These are phyloP conservation scores for Termitomyces sp. DNA, from an alignment of 768 basidiomycete genomes.

Conservation along the genomic window DNA sequence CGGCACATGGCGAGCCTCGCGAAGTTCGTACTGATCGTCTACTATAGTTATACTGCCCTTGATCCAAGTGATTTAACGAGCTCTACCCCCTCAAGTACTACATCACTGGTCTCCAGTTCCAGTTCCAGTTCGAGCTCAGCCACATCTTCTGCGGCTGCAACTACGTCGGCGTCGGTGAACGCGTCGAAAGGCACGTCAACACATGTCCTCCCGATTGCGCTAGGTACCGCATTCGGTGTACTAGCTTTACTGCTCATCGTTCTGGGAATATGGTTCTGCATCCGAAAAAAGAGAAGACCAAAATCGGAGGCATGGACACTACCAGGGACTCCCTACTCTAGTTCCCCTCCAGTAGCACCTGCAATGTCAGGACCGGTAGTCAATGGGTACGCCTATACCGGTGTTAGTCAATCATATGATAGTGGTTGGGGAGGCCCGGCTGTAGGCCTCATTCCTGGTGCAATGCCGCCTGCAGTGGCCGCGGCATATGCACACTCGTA, in stretches of 20 bases:
- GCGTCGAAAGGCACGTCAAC: slow-evolving; percentile 18
- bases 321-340: slow-evolving; percentile 17
- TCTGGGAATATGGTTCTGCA: slow-evolving; percentile 26
- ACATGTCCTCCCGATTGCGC: slow-evolving; percentile 26
- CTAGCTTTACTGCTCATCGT: slow-evolving; percentile 26
- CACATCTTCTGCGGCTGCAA: slow-evolving; percentile 9
- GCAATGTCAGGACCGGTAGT: slow-evolving; percentile 1
- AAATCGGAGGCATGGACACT: slow-evolving; percentile 33
- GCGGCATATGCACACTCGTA: slow-evolving; percentile 9
- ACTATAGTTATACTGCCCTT: slow-evolving; percentile 20
- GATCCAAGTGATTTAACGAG: slow-evolving; percentile 17
- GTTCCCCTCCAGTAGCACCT: slow-evolving; percentile 3
- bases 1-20: background rate
- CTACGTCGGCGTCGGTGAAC: slow-evolving; percentile 17
- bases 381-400: slow-evolving; percentile 6
- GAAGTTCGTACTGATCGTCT: background rate
- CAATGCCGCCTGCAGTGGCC: slow-evolving; percentile 8
- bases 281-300: slow-evolving; percentile 23
- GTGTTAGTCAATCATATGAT: background rate
- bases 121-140: slow-evolving; percentile 12
- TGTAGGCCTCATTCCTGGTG: slow-evolving; percentile 5
- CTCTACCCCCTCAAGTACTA: slow-evolving; percentile 1
- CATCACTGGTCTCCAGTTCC: slow-evolving; percentile 7
- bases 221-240: slow-evolving; percentile 30
- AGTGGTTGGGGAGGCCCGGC: slow-evolving; percentile 2